Conservation (phyloP, 768 basidiomycete species). For the Butyriboletus loyo region DNA sequence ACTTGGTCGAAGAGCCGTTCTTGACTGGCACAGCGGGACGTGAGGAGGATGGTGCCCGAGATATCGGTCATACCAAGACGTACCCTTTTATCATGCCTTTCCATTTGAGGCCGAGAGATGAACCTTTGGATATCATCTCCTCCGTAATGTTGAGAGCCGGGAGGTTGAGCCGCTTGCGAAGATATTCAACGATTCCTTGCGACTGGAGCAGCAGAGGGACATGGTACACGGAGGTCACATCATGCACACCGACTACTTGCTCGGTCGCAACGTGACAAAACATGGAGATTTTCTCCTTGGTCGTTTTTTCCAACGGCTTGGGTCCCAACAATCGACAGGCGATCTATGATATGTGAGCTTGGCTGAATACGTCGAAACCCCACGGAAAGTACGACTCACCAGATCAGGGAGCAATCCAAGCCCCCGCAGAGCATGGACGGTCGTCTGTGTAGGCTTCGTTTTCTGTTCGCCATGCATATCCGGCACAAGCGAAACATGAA, state of each 20-base stretch:
- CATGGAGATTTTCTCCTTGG: conserved; percentile 97
- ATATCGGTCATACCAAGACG: conserved; percentile 19
- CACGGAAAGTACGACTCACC: conserved; percentile 42
- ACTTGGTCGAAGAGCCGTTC: conserved; percentile 90
- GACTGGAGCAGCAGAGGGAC: conserved; percentile 89
- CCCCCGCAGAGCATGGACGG: conserved; percentile 89
- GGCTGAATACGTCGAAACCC: background rate
- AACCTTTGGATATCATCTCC: conserved; percentile 59
- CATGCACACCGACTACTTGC: conserved; percentile 93
- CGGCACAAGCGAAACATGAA: conserved; percentile 97
- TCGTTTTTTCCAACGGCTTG: conserved; percentile 75
- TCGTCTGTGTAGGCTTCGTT: conserved; percentile 98
- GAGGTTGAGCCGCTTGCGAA: conserved; percentile 80
- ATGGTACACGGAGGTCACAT: conserved; percentile 95
- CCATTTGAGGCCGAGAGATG: conserved; percentile 72
- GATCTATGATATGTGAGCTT: conserved; percentile 50
- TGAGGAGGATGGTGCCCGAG: background rate
- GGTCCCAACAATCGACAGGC: conserved; percentile 86
- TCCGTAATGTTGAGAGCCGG: conserved; percentile 50
- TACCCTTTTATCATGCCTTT: conserved; percentile 79
- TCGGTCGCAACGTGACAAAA: conserved; percentile 93
- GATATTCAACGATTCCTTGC: conserved; percentile 87
- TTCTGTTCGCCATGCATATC: conserved; percentile 99
- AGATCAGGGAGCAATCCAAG: conserved; percentile 91
- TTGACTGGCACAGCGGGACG: conserved; percentile 52